Evolutionary conservation across 169 alveolate genomes (phyloP).

Genomic region (Theileria sp.): DNA sequence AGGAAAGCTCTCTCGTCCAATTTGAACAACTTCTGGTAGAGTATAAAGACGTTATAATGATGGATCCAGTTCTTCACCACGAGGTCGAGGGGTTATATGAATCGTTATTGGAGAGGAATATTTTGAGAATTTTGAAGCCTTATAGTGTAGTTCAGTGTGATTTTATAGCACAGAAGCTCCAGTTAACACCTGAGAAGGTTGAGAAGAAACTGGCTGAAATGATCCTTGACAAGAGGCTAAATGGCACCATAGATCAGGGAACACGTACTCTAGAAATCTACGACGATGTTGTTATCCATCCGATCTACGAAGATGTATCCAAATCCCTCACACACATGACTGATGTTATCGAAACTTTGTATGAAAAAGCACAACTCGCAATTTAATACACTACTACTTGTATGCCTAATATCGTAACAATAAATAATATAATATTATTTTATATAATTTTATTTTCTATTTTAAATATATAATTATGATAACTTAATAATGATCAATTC

Average conservation of each 20-base stretch:
- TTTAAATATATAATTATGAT: not conserved
- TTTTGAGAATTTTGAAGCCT: constrained; percentile 86
- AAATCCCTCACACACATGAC: constrained; percentile 76
- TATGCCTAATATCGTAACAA: not conserved
- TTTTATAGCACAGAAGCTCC: constrained; percentile 81
- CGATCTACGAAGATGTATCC: constrained; percentile 73
- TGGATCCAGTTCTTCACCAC: constrained; percentile 82
- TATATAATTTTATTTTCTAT: not conserved
- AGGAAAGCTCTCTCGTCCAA: constrained; percentile 83
- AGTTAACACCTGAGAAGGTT: constrained; percentile 80
- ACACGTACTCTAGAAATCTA: constrained; percentile 86
- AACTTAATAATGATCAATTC: not conserved
- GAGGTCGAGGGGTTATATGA: constrained; percentile 85
- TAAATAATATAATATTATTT: not conserved
- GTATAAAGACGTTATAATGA: constrained; percentile 75
- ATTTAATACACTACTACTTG: constrained; percentile 24
- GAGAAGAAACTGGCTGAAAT: constrained; percentile 88
- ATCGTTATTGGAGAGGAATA: constrained; percentile 85
- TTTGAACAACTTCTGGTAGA: constrained; percentile 83
- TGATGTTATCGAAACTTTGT: constrained; percentile 78
- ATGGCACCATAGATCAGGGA: constrained; percentile 91
- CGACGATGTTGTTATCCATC: constrained; percentile 71
- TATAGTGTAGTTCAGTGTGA: constrained; percentile 88
- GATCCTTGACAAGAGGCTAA: constrained; percentile 91
- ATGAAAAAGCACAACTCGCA: constrained; percentile 78